Evolutionary conservation across 2,329 filamentous ascomycete genomes (phyloP), one percentile per base, ranked within the genome.

Genomic region (Cylindrodendrum hubeiense): DNA sequence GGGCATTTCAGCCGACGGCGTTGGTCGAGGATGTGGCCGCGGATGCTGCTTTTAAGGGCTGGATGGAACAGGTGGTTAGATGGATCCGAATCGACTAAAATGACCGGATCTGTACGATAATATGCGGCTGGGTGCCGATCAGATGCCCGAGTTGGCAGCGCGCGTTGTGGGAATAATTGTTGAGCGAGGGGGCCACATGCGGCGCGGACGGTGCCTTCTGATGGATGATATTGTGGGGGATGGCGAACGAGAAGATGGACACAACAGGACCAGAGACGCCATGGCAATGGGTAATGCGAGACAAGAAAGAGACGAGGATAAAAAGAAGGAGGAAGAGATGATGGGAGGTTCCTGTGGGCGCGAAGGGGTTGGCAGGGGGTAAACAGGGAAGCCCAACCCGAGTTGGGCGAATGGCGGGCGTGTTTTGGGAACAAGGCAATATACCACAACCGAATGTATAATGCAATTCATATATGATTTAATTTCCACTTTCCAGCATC

Each of bases 1-100:
- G 55, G 68, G 66, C 59, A 66, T 72, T 71, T 69, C 53, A 65
- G 66, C 57, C 47, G 56, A 59, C 46, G 70, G 70, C 66, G 70
- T 72, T 67, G 55, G 67, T 39, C 60, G 51, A 59, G 37, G 50
- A 63, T 51, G 58, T 24, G 53, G 62, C 49, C 41, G 50, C 37
- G 57, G 53, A 28, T 53, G 33, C 50, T 62, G 43, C 28, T 64
- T 66, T 67, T 60, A 55, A 70, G 52, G 49, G 52, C 34, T 33
- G 21, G 56, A n/a, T 39, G 37, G 60, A 39, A 49, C 43, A 37
- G 37, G 28, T 24, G 61, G 37, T 60, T 50, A 63, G 39, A 59
- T 43, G 50, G 57, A 49, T 47, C 34, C 21, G 50, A 30, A 43
- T 19, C 19, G 49, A 65, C 37, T 56, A 22, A 59, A 49, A 51